Base-by-base conservation (phyloP, 352 stramenopile species). In the Globisporangium heterothallicum region DNA sequence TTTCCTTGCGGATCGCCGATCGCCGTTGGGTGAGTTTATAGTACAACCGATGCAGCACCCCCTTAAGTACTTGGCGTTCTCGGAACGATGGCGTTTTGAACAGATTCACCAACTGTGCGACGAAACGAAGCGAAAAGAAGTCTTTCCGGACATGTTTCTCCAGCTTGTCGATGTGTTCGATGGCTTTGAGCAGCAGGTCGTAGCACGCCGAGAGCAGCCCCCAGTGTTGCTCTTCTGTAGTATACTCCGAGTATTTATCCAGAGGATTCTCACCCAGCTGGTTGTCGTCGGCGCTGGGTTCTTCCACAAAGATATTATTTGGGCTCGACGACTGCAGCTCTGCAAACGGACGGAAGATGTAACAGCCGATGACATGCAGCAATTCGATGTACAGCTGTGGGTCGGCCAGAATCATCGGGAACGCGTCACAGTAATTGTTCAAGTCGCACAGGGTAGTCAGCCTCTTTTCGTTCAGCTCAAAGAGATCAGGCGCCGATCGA, bases 11-110 rank as follows among this genome's bases (percentile, higher is more conserved):
- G 69, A 95, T 93, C 16, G 81, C 74, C 53, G 83, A 87, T 26
- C 85, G 82, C 30, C 84, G 85, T 67, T 95, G 81, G 51, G 83
- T 94, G 48, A 95, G 74, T 68, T 94, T 95, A 77, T 93, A 93
- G 66, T 95, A 95, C 61, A 95, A 56, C 45, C 83, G 78, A 69
- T 94, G 81, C 44, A 92, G 76, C 56, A 94, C 79, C 32, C 78
- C 78, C 63, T 93, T 94, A 26, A 95, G 64, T 45, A 94, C 74
- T 54, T 95, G 79, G 2, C 85, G 76, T 43, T 95, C 85, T 42
- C 87, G 86, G 56, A 91, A 91, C 52, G 81, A 91, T n/a, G 83
- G 80, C 48, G 81, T 86, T 65, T 93, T 89, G 65, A 94, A 92
- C 30, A 92, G 58, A 49, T 82, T 84, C 19, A 94, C 79, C 27